Evolutionary conservation across 2,329 filamentous ascomycete species (phyloP).

Genomic region (Colletotrichum godetiae): DNA sequence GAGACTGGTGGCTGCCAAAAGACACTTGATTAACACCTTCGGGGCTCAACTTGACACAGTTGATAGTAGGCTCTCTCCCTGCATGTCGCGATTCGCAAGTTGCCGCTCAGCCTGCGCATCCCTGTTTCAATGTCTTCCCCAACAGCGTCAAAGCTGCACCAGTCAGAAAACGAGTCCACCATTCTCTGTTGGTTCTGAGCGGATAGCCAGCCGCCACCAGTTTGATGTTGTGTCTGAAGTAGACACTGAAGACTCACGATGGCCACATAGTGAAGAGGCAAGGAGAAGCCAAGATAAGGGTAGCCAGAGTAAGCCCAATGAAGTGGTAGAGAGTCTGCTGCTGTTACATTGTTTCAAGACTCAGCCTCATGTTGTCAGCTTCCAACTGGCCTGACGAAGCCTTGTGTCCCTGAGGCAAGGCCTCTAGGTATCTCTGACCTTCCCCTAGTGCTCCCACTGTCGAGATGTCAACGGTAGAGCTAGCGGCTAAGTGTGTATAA

Average conservation of each 20-base stretch:
- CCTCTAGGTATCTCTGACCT: not conserved
- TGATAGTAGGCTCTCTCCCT: constrained; percentile 10
- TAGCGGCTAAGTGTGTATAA: not conserved
- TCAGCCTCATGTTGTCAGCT: not conserved
- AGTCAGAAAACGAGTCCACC: not conserved
- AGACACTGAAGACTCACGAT: not conserved
- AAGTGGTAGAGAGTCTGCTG: not conserved
- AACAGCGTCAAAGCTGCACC: constrained; percentile 6
- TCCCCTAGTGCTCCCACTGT: not conserved
- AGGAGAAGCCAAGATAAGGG: not conserved
- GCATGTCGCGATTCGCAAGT: constrained; percentile 1
- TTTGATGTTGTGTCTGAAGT: constrained; percentile 13
- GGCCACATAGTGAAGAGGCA: not conserved
- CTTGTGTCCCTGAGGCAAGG: not conserved
- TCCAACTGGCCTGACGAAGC: not conserved
- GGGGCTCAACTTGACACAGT: constrained; percentile 19
- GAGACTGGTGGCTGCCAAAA: not conserved
- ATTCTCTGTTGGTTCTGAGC: not conserved
- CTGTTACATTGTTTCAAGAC: not conserved
- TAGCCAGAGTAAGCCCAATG: not conserved
- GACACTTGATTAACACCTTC: not conserved
- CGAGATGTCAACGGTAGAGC: not conserved
- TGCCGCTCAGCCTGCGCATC: constrained; percentile 15
- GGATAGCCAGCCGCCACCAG: constrained; percentile 8
- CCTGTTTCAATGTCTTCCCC: constrained; percentile 19